Conservation (phyloP, 1,284 basidiomycete genomes). For the Malassezia sp. region DNA sequence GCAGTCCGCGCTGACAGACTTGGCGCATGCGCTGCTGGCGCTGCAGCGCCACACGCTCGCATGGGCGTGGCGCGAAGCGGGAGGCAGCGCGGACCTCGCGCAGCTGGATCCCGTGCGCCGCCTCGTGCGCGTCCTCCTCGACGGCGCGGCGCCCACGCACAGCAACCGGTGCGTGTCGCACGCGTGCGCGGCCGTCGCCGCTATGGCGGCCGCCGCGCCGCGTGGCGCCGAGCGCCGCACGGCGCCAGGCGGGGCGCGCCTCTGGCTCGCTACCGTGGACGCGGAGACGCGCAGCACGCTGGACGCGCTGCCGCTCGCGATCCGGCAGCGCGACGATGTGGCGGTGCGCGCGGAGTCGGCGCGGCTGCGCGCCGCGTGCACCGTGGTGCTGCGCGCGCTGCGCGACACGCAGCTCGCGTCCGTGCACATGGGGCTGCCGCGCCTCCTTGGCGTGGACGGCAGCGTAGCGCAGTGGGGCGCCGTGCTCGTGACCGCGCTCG, state of each 20-base stretch:
- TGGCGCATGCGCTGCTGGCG: not conserved
- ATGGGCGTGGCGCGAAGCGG: not conserved
- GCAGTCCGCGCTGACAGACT: conserved; percentile 2
- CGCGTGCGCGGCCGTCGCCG: not conserved
- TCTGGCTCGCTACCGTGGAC: not conserved
- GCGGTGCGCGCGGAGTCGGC: not conserved
- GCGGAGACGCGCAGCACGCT: not conserved
- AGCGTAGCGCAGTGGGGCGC: not conserved
- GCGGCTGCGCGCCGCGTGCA: not conserved
- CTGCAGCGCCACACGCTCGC: conserved; percentile 2
- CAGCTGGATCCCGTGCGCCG: not conserved
- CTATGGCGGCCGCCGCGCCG: not conserved
- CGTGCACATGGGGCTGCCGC: not conserved
- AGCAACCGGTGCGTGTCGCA: not conserved
- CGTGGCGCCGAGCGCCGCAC: too few relatives aligned
- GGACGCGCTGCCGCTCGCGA: not conserved
- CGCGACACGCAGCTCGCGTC: not conserved
- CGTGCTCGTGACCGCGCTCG: not conserved
- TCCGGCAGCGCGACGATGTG: too few relatives aligned
- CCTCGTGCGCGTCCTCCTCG: conserved; percentile 5
- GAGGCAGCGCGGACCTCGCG: not conserved
- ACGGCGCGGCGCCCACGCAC: not conserved
- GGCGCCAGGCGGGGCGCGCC: too few relatives aligned
- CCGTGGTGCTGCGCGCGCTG: not conserved
- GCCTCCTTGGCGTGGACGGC: not conserved